Base-by-base conservation (phyloP, 805 yeast genomes). In the Kluyveromyces nonfermentans region DNA sequence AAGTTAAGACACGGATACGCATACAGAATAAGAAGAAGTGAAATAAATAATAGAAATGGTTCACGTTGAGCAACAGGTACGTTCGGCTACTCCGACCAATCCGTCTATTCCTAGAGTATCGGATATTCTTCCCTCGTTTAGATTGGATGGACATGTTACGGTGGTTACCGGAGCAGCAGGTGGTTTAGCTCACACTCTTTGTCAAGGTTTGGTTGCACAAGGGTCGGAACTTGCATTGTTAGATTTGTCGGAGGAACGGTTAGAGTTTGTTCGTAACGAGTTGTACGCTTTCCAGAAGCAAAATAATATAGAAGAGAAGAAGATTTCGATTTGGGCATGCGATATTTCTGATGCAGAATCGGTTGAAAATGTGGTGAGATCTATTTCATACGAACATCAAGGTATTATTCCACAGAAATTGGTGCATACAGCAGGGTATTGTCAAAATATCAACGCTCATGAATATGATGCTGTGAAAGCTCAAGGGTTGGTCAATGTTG, bases 111-210 rank as follows among this genome's bases (percentile, higher is more conserved):
- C 58, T 9, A 25, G 46, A 17, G 43, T 55, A 54, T 64, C 67
- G 30, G 72, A 72, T 65, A 65, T 73, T 37, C 72, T 81, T 22
- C 88, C 87, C 49, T 68, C 62, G 45, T 81, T 80, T 63, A 74
- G 85, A 67, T 69, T 80, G 48, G 86, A 80, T 56, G 83, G 82
- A 46, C 77, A 80, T 57, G 69, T 82, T 44, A 86, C 87, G 35
- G 71, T 84, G 37, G 68, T 84, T 50, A 84, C 93, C 32, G 93
- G 93, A 38, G 93, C 89, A 7, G 80, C 87, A 31, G 93, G 93
- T 39, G 90, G 89, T 15, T 68, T 84, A 52, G 80, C 85, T 1
- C 67, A 79, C 32, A 78, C 82, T 14, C 57, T 82, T 42, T 70
- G 82, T 45, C 75, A 80, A 55, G 85, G 85, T 15, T 65, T 84